phyloP scores from a whole-genome alignment of 768 basidiomycete genomes.

The Neoboletus subvelutipes region DNA sequence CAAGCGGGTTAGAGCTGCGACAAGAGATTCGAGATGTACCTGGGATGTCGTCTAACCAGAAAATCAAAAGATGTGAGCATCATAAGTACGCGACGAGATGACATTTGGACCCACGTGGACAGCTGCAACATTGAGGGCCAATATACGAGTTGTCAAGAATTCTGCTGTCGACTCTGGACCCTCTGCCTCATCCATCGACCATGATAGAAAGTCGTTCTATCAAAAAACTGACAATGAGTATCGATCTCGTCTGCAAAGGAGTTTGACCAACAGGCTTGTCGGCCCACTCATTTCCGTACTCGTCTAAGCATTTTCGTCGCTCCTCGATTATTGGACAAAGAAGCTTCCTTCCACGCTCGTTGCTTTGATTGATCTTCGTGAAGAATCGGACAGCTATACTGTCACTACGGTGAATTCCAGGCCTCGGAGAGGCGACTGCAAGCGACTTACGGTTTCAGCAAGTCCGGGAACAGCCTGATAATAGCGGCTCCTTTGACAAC shows the following conservation, averaged over 20 bases:
- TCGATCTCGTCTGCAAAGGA: background rate
- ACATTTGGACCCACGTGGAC: background rate
- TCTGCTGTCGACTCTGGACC: conserved; percentile 12
- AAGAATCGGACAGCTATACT: conserved; percentile 8
- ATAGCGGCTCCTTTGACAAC: conserved; percentile 19
- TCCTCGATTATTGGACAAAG: conserved; percentile 34
- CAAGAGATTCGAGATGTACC: background rate
- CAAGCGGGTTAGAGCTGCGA: background rate
- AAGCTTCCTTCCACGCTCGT: conserved; percentile 8
- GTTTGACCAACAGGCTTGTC: conserved; percentile 31
- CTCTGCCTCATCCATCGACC: conserved; percentile 30
- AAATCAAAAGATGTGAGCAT: background rate
- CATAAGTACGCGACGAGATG: background rate
- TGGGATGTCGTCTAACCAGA: background rate
- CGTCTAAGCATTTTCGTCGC: conserved; percentile 19
- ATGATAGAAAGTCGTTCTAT: conserved; percentile 34
- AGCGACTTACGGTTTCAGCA: background rate
- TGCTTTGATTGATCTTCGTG: background rate
- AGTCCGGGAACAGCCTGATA: conserved; percentile 31
- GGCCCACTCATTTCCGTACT: conserved; percentile 26
- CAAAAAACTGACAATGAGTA: background rate
- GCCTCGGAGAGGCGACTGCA: background rate
- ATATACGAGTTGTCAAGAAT: conserved; percentile 20
- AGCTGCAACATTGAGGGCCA: background rate
- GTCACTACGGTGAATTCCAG: background rate